Evolutionary conservation across 1,284 basidiomycete species (phyloP).

Genomic region (Albatrellus sp.): DNA sequence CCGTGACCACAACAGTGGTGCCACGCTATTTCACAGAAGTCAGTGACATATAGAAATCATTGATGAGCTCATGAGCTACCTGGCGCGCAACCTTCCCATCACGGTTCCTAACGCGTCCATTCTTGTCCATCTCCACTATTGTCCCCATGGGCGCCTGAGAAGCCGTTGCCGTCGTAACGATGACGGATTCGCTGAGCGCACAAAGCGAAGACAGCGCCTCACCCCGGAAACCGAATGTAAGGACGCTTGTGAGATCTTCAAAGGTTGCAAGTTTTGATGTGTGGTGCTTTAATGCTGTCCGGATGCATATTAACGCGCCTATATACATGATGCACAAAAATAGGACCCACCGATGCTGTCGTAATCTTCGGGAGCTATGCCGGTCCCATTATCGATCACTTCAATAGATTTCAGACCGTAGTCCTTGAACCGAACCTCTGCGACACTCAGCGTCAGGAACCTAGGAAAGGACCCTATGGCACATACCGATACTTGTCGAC

Average conservation of each 20-base stretch:
- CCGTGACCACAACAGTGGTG: slow-evolving; percentile 70
- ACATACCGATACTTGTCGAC: slow-evolving; percentile 70
- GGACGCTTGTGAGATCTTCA: slow-evolving; percentile 62
- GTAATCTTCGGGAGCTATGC: slow-evolving; percentile 73
- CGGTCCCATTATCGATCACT: slow-evolving; percentile 87
- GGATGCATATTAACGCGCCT: not conserved
- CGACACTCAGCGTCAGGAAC: not conserved
- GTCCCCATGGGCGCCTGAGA: slow-evolving; percentile 68
- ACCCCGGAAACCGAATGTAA: slow-evolving; percentile 92
- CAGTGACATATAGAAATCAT: not conserved
- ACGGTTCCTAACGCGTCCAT: slow-evolving; percentile 42
- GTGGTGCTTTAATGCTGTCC: slow-evolving; percentile 77
- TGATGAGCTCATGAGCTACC: slow-evolving; percentile 28
- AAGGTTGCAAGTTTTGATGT: slow-evolving; percentile 86
- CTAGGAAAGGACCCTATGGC: not conserved
- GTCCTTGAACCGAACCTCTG: slow-evolving; percentile 87
- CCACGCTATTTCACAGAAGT: slow-evolving; percentile 47
- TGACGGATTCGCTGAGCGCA: slow-evolving; percentile 65
- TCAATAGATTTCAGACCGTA: slow-evolving; percentile 82
- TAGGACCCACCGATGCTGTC: slow-evolving; percentile 56
- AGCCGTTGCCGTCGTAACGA: slow-evolving; percentile 63
- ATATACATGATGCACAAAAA: not conserved
- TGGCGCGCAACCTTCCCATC: slow-evolving; percentile 58
- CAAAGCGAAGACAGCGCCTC: slow-evolving; percentile 93
- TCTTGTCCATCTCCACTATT: slow-evolving; percentile 57